Base-by-base conservation (phyloP, 306 rosid species). In the Prunus mume region DNA sequence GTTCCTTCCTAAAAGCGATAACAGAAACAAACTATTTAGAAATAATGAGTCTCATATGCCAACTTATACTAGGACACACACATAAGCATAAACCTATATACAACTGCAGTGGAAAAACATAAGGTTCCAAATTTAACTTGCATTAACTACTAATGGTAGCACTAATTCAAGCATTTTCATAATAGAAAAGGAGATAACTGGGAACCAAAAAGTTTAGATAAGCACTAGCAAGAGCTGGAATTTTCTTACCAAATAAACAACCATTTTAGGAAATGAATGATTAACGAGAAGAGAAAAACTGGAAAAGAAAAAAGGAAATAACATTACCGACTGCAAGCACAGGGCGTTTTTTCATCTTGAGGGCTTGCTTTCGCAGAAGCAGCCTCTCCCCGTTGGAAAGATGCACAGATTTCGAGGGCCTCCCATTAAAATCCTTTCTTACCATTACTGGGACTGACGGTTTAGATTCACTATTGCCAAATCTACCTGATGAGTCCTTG, bases 301-400 rank as follows among this genome's bases (percentile, higher is more conserved):
- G 72, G 72, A 76, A 82, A 46, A 55, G 47, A 43, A 56, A 68
- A 43, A 30, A 54, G 75, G 76, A 73, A 58, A 54, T 70, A 22
- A 19, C 68, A 60, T 84, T 91, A 94, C 97, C 98, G 64, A 94
- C 81, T 45, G 98, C 85, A 74, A 95, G 85, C 75, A 90, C 88
- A 51, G 93, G 93, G 63, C 88, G 91, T 61, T 92, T 92, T 83
- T 78, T 84, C 93, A 90, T 88, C 80, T 58, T 79, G 43, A 94
- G 88, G 55, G 97, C 97, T 76, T 92, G 96, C 88, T 73, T 89
- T 71, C 96, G 83, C 27, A 95, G 88, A 77, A 90, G 95, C 63
- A 95, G 95, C 78, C 97, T 89, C 86, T 92, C 93, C 73, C 69
- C 89, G 73, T 95, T 95, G 79, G 97, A 86, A 81, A 95, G 95